Percentiles rank a stretch among this genome's conserved stretches.
Evolutionary conservation across 805 yeast species (phyloP).

Genomic region (Candida vaughaniae): DNA sequence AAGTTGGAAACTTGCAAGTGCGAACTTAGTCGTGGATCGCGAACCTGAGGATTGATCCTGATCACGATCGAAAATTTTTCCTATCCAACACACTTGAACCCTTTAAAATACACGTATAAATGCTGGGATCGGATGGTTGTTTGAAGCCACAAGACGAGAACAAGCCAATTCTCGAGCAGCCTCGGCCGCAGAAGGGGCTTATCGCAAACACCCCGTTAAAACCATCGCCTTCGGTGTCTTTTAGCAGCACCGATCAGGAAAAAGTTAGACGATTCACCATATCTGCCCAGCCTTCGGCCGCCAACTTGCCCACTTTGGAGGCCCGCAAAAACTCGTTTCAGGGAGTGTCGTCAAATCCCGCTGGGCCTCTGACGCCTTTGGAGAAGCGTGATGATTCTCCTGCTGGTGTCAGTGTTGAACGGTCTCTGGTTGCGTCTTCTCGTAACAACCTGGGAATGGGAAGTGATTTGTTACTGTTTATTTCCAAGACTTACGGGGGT

Average conservation of each 20-base stretch:
- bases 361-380: neutral
- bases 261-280: conserved; percentile 41
- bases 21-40: no score
- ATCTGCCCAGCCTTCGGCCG: conserved; percentile 42
- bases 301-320: conserved; percentile 19
- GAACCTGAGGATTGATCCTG: no score
- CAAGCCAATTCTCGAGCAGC: conserved; percentile 8
- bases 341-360: conserved; percentile 1
- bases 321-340: conserved; percentile 9
- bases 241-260: conserved; percentile 37
- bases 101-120: no score
- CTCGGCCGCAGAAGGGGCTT: conserved; percentile 4
- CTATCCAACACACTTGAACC: no score
- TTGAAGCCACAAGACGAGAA: no score
- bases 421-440: conserved; percentile 2
- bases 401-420: neutral
- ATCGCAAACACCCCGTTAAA: conserved; percentile 5
- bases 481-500: conserved; percentile 10
- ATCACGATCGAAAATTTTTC: no score
- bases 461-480: conserved; percentile 12
- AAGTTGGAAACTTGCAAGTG: no score
- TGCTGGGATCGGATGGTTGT: no score
- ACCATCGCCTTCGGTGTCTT: conserved; percentile 17
- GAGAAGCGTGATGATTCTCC: no score
- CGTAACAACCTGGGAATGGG: conserved; percentile 13